Conservation (phyloP, 192 early-diverging fungal species). For the Backusella parvicylindrica region DNA sequence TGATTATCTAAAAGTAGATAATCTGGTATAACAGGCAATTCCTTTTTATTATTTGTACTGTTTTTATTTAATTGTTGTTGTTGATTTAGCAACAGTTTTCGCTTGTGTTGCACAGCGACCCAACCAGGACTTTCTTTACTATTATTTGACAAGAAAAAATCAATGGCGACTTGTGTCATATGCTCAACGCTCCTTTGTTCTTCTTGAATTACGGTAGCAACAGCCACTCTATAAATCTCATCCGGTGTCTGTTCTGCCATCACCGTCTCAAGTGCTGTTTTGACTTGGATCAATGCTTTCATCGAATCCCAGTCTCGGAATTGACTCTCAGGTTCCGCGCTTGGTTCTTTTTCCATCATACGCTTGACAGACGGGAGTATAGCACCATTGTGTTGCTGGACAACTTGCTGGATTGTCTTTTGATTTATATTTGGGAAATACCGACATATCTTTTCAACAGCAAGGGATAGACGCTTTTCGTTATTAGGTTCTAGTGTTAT, state of each 20-base stretch:
- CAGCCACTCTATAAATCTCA: conserved; percentile 34
- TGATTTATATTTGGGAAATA: conserved; percentile 10
- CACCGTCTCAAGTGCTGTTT: conserved; percentile 27
- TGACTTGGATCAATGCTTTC: conserved; percentile 24
- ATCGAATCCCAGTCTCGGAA: conserved; percentile 6
- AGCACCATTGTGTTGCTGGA: conserved; percentile 12
- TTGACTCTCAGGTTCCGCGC: not conserved
- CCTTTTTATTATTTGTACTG: not conserved
- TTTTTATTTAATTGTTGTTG: no score
- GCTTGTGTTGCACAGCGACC: not conserved
- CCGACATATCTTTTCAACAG: not conserved
- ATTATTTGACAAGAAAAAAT: conserved; percentile 37
- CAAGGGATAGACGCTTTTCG: not conserved
- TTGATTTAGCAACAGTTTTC: not conserved
- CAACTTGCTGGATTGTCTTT: not conserved
- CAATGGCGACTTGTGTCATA: conserved; percentile 38
- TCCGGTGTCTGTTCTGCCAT: conserved; percentile 36
- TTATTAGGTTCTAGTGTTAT: not conserved
- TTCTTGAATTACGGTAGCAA: conserved; percentile 33
- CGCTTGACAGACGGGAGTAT: conserved; percentile 11
- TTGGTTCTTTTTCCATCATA: conserved; percentile 8
- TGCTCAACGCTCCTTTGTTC: conserved; percentile 16
- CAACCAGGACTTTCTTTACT: not conserved
- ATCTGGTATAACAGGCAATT: conserved; percentile 30
- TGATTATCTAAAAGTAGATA: conserved; percentile 29